These are phyloP conservation scores for Picea sitchensis DNA, from an alignment of 75 land plant genomes.

Conservation along the genomic window DNA sequence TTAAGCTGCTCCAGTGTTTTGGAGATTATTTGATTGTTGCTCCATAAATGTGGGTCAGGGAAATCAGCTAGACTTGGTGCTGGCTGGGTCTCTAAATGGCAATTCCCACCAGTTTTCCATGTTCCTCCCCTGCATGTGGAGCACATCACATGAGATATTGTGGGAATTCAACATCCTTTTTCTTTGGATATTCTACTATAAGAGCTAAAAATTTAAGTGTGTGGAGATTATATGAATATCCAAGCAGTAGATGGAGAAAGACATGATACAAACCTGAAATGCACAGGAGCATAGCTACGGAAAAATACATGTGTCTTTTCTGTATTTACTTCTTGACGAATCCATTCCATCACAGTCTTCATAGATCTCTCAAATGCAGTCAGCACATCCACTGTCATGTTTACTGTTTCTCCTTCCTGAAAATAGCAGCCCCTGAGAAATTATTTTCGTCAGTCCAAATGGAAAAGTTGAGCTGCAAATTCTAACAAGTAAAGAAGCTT, in stretches of 20 bases:
- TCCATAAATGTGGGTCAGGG: constrained; percentile 20
- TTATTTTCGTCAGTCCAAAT: background rate
- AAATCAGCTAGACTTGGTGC: constrained; percentile 8
- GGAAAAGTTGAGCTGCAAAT: background rate
- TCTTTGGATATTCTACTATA: background rate
- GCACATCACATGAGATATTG: background rate
- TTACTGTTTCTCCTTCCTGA: constrained; percentile 55
- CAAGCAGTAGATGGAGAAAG: background rate
- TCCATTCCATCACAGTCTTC: constrained; percentile 56
- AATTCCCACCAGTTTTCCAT: constrained; percentile 76
- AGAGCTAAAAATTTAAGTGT: background rate
- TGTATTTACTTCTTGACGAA: constrained; percentile 40
- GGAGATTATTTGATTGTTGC: constrained; percentile 2
- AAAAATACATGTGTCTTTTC: constrained; percentile 68
- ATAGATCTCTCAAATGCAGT: constrained; percentile 61
- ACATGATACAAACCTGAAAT: constrained; percentile 70
- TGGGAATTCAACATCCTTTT: background rate
- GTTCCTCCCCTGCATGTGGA: constrained; percentile 54
- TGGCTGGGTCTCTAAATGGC: constrained; percentile 61
- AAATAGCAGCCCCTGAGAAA: constrained; percentile 70
- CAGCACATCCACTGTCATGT: constrained; percentile 59
- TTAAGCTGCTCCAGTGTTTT: background rate
- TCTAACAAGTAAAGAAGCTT: background rate
- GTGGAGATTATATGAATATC: background rate
- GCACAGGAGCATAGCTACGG: constrained; percentile 80